A percentile compares a stretch with the other conserved stretches of the same genome.
These are phyloP conservation scores for Eimeria praecox DNA, from an alignment of 169 alveolate genomes.

Conservation along the genomic window DNA sequence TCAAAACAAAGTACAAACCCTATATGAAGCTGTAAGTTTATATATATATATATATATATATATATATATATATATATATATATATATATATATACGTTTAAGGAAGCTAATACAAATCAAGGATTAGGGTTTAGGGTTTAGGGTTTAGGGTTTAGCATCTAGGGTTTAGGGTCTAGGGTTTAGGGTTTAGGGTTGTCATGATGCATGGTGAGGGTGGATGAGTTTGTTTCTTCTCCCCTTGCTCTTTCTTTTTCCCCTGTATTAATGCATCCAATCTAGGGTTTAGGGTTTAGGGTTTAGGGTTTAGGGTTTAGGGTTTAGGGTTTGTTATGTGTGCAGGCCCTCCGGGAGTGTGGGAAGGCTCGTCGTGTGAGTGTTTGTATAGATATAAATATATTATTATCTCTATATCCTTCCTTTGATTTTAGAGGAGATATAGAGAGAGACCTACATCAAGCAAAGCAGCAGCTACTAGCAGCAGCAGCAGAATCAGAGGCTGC, in stretches of 20 bases:
- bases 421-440: constrained; percentile 1
- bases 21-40: background rate
- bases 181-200: constrained; percentile 24
- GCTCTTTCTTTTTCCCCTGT: too few species aligned
- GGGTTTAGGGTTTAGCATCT: background rate
- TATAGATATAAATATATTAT: background rate
- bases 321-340: constrained; percentile 57
- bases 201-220: too few species aligned
- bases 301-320: constrained; percentile 6
- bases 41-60: too few species aligned
- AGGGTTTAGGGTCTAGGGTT: constrained; percentile 3
- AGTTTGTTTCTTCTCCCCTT: too few species aligned
- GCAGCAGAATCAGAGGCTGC: background rate
- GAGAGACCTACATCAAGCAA: background rate
- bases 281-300: background rate
- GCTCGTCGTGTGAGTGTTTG: background rate
- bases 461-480: background rate
- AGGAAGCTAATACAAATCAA: too few species aligned
- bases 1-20: background rate
- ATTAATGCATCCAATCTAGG: background rate
- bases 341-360: constrained; percentile 72
- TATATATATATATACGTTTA: too few species aligned
- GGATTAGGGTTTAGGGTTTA: background rate
- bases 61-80: too few species aligned
- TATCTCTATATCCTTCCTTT: background rate